Base-by-base conservation (phyloP, 495 filamentous ascomycete species). In the Evansstolkia leycettana region DNA sequence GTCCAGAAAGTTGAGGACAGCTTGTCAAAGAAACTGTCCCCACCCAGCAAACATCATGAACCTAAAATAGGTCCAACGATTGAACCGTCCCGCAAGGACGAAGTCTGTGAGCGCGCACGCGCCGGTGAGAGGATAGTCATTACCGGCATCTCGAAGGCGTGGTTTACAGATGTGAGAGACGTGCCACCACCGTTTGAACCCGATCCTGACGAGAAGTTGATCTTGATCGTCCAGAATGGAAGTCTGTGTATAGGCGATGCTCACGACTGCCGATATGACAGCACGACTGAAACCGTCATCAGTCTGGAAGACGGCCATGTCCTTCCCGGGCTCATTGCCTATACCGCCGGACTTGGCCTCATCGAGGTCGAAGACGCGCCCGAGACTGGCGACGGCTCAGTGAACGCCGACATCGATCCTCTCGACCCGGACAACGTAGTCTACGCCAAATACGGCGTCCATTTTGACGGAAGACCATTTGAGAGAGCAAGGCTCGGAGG, bases 241-340 rank as follows among this genome's bases (percentile, higher is more conserved):
- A n/a, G n/a, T n/a, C n/a, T n/a, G n/a, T n/a, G n/a, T n/a, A n/a
- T n/a, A n/a, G n/a, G n/a, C n/a, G n/a, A n/a, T n/a, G n/a, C n/a
- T n/a, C n/a, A n/a, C n/a, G n/a, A n/a, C n/a, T n/a, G n/a, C n/a
- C n/a, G n/a, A n/a, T n/a, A 50, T 14, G 52, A 42, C 31, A 23
- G 34, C 11, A 16, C 31, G 45, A 52, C 19, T 29, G 4, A 35
- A 19, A 28, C 12, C 7, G 47, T 41, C 7, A 54, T 79, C 26
- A 4, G 43, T 5, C 65, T 80, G 16, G 33, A 58, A 34, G 64
- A 78, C 38, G 76, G 76, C 12, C 61, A 75, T 44, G 48, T 78
- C 2, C 64, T 66, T 5, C 64, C 60, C 4, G 68, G 73, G 0
- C 62, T 76, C 5, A 75, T 69, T 2, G 66, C 67, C 8, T 64